phyloP scores from a whole-genome alignment of 2,329 filamentous ascomycete genomes.

The Cladophialophora yegresii region DNA sequence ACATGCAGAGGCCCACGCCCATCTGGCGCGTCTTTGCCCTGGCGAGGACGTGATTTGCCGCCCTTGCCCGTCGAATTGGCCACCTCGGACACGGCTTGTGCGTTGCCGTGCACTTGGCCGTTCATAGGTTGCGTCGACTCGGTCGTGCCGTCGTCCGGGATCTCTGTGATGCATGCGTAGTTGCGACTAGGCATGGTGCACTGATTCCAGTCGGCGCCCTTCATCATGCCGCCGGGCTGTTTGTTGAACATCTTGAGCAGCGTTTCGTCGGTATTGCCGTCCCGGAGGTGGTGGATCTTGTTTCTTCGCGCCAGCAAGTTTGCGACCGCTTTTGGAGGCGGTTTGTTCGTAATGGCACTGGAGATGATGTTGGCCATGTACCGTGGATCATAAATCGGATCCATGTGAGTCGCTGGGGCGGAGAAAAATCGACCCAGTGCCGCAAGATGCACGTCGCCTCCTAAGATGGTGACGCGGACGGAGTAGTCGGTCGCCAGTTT shows the following conservation, averaged over 20 bases:
- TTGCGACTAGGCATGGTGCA: constrained; percentile 78
- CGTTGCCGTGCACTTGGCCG: constrained; percentile 29
- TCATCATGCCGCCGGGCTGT: constrained; percentile 58
- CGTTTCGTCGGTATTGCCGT: constrained; percentile 65
- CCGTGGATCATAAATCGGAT: constrained; percentile 60
- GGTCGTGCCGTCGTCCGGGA: constrained; percentile 37
- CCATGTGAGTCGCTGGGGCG: constrained; percentile 58
- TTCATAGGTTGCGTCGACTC: constrained; percentile 7
- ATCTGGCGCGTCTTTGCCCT: constrained; percentile 51
- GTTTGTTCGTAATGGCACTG: constrained; percentile 68
- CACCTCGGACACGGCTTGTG: neutral
- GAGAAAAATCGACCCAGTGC: constrained; percentile 67
- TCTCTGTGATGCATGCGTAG: constrained; percentile 64
- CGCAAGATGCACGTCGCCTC: constrained; percentile 62
- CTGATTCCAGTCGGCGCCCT: constrained; percentile 73
- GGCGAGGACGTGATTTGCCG: constrained; percentile 30
- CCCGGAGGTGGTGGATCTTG: constrained; percentile 64
- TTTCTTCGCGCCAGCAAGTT: constrained; percentile 64
- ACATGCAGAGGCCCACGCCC: constrained; percentile 70
- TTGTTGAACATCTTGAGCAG: constrained; percentile 64
- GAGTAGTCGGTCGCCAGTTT: constrained; percentile 57
- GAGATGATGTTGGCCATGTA: constrained; percentile 67
- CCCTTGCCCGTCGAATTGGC: constrained; percentile 28
- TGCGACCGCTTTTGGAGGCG: constrained; percentile 65
- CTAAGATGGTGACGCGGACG: constrained; percentile 62